Conservation (phyloP, 192 early-diverging fungal genomes). For the Gaertneriomyces semiglobifer region DNA sequence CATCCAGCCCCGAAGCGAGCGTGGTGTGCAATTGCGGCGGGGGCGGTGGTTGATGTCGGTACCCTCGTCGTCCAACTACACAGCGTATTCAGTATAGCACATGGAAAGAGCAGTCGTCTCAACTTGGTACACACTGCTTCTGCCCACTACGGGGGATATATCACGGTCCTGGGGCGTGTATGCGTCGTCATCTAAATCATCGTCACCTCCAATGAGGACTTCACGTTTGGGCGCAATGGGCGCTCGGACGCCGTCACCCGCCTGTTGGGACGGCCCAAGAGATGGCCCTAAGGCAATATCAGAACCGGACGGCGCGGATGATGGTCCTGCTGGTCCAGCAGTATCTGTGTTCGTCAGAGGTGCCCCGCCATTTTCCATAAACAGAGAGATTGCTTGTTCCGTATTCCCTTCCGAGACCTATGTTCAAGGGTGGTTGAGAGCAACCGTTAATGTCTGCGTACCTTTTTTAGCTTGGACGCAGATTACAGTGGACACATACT, state of each 20-base stretch:
- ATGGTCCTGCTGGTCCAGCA: constrained; percentile 5
- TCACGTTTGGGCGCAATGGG: constrained; percentile 82
- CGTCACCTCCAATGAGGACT: constrained; percentile 27
- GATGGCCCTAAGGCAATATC: too few relatives aligned
- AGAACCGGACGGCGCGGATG: too few relatives aligned
- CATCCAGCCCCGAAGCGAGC: background rate
- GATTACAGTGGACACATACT: constrained; percentile 37
- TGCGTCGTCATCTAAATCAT: too few relatives aligned
- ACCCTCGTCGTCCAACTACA: too few relatives aligned
- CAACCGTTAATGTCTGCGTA: background rate
- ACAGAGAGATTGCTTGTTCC: constrained; percentile 76
- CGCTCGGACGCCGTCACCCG: constrained; percentile 62
- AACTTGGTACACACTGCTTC: too few relatives aligned
- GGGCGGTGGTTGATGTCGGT: too few relatives aligned
- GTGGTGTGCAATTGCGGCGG: too few relatives aligned
- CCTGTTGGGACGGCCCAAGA: background rate
- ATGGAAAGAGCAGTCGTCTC: too few relatives aligned
- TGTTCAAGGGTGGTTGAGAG: background rate
- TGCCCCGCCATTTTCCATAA: constrained; percentile 73
- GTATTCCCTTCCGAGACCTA: constrained; percentile 75
- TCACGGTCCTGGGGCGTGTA: too few relatives aligned
- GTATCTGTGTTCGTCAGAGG: constrained; percentile 39
- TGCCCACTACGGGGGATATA: too few relatives aligned
- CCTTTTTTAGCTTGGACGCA: too few relatives aligned
- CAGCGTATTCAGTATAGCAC: too few relatives aligned